Evolutionary conservation across 1,284 basidiomycete genomes (phyloP), one percentile per base, ranked within the genome.

Genomic region (Pseudozyma hubeiensis): DNA sequence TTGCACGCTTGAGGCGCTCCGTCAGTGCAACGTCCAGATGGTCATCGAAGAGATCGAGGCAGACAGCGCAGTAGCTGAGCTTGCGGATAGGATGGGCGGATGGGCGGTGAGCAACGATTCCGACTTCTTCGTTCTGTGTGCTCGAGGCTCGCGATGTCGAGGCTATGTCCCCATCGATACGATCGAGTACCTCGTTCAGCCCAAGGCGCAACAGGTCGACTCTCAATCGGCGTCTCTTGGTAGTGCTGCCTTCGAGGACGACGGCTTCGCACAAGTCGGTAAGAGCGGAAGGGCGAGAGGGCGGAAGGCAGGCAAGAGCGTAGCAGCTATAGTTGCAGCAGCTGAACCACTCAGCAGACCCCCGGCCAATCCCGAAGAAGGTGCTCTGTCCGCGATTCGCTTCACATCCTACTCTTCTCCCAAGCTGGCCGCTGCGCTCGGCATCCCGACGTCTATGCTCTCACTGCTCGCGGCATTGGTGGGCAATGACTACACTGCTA

Each of bases 61-160:
- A 8, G 80, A 81, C 48, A 50, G 75, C 14, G 66, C 68, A 6
- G 77, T 81, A 8, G 79, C 72, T 5, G 75, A 79, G 55, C 51
- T 76, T 1, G 79, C 80, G 5, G 75, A 74, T 24, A 55, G 56
- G 14, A 49, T 65, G 45, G 53, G 61, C 7, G 80, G 78, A 0
- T 75, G 77, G 67, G 79, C 80, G 0, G 68, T 79, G 33, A 77
- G 75, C 45, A 59, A 74, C 30, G 80, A 81, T 52, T 75, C 71
- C 2, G 80, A 81, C 64, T 81, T 73, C 37, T 81, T 81, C 58
- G 63, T 80, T 17, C 69, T 81, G 29, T 81, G 77, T 43, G 59
- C 80, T 9, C 53, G 76, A 40, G 79, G 76, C 0, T 44, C 57
- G 3, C 55, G 61, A n/a, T 70, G 68, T 19, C 58, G 60, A 24